A percentile compares a stretch with the other conserved stretches of the same genome.
Conservation (phyloP, 495 filamentous ascomycete species). For the Penicillium cataractarum region DNA sequence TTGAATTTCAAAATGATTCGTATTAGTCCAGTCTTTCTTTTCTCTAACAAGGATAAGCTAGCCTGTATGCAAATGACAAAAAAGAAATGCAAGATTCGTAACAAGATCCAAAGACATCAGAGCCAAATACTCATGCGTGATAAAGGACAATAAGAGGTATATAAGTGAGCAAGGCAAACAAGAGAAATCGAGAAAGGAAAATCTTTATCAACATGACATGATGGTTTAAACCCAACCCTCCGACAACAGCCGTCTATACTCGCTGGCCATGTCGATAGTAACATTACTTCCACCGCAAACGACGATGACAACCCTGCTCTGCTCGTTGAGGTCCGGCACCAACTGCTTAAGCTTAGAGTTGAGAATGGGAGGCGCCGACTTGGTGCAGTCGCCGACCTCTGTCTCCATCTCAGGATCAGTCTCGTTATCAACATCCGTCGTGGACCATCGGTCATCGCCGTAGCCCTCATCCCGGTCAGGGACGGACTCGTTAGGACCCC, state of each 20-base stretch:
- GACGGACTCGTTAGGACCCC: slow-evolving; percentile 16
- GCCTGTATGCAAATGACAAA: slow-evolving; percentile 15
- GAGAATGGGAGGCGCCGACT: slow-evolving; percentile 23
- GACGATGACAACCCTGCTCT: slow-evolving; percentile 78
- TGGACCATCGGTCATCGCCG: slow-evolving; percentile 44
- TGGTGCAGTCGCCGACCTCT: slow-evolving; percentile 12
- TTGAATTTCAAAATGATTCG: slow-evolving; percentile 5
- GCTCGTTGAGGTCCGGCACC: slow-evolving; percentile 56
- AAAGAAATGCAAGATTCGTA: slow-evolving; percentile 6
- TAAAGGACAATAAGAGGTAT: slow-evolving; percentile 12
- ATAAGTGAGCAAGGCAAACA: slow-evolving; percentile 3
- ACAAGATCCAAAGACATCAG: background rate
- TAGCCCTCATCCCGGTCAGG: slow-evolving; percentile 41
- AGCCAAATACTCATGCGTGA: slow-evolving; percentile 19
- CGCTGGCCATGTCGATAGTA: slow-evolving; percentile 64
- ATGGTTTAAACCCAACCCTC: slow-evolving; percentile 40
- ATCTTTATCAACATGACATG: slow-evolving; percentile 6
- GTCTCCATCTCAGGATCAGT: slow-evolving; percentile 31
- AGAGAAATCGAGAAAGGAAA: slow-evolving; percentile 10
- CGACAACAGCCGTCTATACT: slow-evolving; percentile 58
- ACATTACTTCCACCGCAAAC: slow-evolving; percentile 86
- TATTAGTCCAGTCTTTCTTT: slow-evolving; percentile 5
- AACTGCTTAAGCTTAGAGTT: slow-evolving; percentile 61
- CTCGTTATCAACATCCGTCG: slow-evolving; percentile 33
- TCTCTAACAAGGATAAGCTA: slow-evolving; percentile 14